Percentiles rank a stretch among this genome's conserved stretches.
These are phyloP conservation scores for Coriolopsis trogii DNA, from an alignment of 1,284 basidiomycete genomes.

Conservation along the genomic window DNA sequence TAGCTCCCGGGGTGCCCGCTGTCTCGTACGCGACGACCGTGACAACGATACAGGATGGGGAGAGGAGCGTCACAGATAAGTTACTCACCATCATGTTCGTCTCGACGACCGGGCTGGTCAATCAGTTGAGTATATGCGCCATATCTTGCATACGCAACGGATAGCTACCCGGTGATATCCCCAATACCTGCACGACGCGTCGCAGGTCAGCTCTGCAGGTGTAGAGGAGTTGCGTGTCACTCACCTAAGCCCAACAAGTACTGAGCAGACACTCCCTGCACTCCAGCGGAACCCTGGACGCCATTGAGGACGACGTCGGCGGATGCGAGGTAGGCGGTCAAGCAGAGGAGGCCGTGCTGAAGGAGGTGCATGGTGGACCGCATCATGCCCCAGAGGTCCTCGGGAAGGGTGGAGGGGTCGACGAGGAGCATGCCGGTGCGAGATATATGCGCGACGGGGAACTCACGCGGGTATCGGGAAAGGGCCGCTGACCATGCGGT, in stretches of 20 bases:
- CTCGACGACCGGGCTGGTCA: slow-evolving; percentile 67
- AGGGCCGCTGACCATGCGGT: slow-evolving; percentile 6
- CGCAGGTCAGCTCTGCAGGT: neutral
- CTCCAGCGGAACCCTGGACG: slow-evolving; percentile 8
- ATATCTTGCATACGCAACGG: neutral
- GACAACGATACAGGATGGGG: too few relatives aligned
- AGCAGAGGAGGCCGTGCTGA: slow-evolving; percentile 28
- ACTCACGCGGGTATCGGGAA: neutral
- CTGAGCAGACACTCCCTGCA: slow-evolving; percentile 34
- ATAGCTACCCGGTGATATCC: slow-evolving; percentile 74
- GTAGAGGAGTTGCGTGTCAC: slow-evolving; percentile 17
- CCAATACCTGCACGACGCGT: slow-evolving; percentile 54
- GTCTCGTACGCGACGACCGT: too few relatives aligned
- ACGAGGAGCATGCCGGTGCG: slow-evolving; percentile 28
- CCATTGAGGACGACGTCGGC: slow-evolving; percentile 20
- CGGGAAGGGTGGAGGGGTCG: slow-evolving; percentile 26
- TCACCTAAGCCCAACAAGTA: slow-evolving; percentile 63
- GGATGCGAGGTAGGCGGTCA: slow-evolving; percentile 31
- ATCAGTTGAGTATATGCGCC: neutral
- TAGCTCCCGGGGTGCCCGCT: neutral
- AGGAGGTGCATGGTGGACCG: slow-evolving; percentile 27
- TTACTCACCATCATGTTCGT: slow-evolving; percentile 77
- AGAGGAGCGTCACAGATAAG: too few relatives aligned
- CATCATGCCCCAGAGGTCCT: slow-evolving; percentile 28
- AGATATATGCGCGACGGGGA: slow-evolving; percentile 11